phyloP scores from a whole-genome alignment of 148 eudicot genomes.

The Dysphania ambrosioides region DNA sequence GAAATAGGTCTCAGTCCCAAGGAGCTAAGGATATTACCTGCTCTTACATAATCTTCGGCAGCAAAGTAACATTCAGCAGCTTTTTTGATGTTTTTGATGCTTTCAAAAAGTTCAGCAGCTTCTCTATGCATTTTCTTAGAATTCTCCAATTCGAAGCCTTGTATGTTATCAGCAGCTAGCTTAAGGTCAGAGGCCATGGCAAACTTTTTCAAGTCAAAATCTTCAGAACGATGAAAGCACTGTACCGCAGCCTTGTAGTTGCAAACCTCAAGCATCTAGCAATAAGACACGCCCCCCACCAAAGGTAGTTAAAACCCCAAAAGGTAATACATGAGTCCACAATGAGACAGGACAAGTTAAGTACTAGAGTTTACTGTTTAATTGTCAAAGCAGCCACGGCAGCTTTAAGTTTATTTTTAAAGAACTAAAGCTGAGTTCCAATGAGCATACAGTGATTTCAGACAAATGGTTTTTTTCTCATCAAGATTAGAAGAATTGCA shows the following conservation, averaged over 20 bases:
- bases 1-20: neutral
- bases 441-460: too few species aligned
- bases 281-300: neutral
- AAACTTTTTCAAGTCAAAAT: constrained; percentile 37
- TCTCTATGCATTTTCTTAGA: constrained; percentile 31
- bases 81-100: constrained; percentile 43
- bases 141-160: constrained; percentile 30
- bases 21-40: constrained; percentile 25
- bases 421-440: too few species aligned
- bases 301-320: neutral
- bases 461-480: too few species aligned
- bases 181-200: constrained; percentile 52
- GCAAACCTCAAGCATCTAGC: constrained; percentile 52
- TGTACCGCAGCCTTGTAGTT: constrained; percentile 59
- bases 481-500: too few species aligned
- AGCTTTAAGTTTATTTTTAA: too few species aligned
- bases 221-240: constrained; percentile 65
- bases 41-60: constrained; percentile 37
- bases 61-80: constrained; percentile 52
- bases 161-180: constrained; percentile 38
- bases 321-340: neutral
- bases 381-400: too few species aligned
- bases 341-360: neutral
- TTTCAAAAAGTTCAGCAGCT: constrained; percentile 60
- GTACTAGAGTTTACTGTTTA: too few species aligned